phyloP scores from a whole-genome alignment of 495 filamentous ascomycete genomes.

The Aeminium ludgeri region DNA sequence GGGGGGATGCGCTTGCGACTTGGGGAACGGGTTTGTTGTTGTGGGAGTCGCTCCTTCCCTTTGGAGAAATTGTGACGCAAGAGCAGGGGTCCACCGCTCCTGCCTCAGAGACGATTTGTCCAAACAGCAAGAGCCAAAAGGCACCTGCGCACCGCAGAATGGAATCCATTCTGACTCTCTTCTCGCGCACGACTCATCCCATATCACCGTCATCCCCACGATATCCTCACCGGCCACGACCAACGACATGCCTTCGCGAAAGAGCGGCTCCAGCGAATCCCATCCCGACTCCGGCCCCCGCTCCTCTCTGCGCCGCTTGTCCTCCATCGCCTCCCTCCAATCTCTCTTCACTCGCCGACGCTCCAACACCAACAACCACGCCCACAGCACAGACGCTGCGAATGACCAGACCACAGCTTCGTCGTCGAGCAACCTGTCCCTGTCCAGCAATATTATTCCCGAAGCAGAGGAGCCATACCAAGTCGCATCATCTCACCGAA shows the following conservation, averaged over 20 bases:
- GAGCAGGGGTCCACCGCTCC: too few species aligned
- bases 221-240: neutral
- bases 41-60: too few species aligned
- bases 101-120: too few species aligned
- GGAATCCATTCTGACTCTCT: too few species aligned
- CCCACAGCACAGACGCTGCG: neutral
- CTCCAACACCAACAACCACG: conserved; percentile 4
- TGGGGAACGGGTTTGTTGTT: too few species aligned
- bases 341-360: conserved; percentile 14
- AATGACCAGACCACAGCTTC: conserved; percentile 6
- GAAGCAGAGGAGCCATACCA: conserved; percentile 1
- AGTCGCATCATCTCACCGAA: conserved; percentile 1
- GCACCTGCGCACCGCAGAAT: too few species aligned
- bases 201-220: neutral
- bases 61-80: too few species aligned
- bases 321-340: conserved; percentile 16
- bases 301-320: conserved; percentile 10
- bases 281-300: conserved; percentile 5
- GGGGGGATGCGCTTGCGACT: too few species aligned
- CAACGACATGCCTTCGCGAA: conserved; percentile 8
- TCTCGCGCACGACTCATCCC: too few species aligned
- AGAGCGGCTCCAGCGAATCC: conserved; percentile 6
- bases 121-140: too few species aligned
- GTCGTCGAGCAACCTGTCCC: conserved; percentile 12
- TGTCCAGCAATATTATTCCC: conserved; percentile 7